These are phyloP conservation scores for Rhynchosporium agropyri DNA, from an alignment of 2,329 filamentous ascomycete genomes.

Conservation along the genomic window DNA sequence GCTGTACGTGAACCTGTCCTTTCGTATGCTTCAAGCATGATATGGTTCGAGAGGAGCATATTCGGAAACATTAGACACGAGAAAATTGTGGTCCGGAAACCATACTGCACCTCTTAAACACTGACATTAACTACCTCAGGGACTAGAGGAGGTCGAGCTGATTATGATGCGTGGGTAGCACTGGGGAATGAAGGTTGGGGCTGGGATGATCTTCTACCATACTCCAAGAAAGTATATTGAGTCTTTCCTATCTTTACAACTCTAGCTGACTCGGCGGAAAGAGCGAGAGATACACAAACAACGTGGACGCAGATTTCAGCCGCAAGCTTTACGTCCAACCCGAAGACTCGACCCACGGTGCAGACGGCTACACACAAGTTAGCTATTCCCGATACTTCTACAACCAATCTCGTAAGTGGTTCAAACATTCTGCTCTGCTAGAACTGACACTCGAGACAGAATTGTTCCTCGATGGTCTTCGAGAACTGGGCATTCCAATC, in stretches of 20 bases:
- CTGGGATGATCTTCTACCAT: slow-evolving; percentile 43
- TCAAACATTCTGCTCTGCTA: background rate
- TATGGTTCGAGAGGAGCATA: too few species aligned
- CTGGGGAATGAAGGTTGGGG: slow-evolving; percentile 50
- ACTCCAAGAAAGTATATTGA: slow-evolving; percentile 18
- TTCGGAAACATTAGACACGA: too few species aligned
- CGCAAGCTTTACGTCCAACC: slow-evolving; percentile 43
- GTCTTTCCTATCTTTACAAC: background rate
- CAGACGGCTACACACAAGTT: slow-evolving; percentile 45
- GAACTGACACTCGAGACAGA: background rate
- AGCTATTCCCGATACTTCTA: slow-evolving; percentile 47
- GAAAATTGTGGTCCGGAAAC: too few species aligned
- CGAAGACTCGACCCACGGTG: slow-evolving; percentile 44
- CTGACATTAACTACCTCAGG: slow-evolving; percentile 1
- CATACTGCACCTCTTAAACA: slow-evolving; percentile 34
- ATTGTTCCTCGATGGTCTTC: slow-evolving; percentile 24
- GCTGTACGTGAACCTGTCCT: slow-evolving; percentile 33
- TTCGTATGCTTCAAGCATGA: slow-evolving; percentile 17
- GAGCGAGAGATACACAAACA: slow-evolving; percentile 42
- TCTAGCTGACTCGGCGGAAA: background rate
- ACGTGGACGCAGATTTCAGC: slow-evolving; percentile 41
- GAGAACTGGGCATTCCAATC: slow-evolving; percentile 14
- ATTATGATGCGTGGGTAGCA: slow-evolving; percentile 49
- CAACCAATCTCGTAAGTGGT: slow-evolving; percentile 39
- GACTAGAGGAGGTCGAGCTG: slow-evolving; percentile 43